Evolutionary conservation across 164 flowering plant genomes (phyloP).

Genomic region (Aristolochia fimbriata): DNA sequence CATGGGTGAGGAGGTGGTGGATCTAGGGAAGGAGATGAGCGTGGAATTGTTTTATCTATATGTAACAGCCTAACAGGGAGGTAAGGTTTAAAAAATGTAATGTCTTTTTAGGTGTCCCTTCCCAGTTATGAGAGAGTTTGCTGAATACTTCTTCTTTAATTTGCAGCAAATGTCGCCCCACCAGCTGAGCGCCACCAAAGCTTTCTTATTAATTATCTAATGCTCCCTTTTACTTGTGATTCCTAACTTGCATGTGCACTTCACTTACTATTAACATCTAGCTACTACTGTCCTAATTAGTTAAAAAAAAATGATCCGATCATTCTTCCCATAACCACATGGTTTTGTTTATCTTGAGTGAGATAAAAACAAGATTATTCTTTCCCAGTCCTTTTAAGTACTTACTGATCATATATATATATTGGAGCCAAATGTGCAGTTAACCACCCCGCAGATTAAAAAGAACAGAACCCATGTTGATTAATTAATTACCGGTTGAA

Average conservation of each 20-base stretch:
- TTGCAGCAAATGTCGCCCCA: constrained; percentile 30
- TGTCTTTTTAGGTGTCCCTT: neutral
- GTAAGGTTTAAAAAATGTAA: neutral
- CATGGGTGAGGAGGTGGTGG: no score
- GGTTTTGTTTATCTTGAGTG: constrained; percentile 8
- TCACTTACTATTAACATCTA: constrained; percentile 12
- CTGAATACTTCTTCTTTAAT: constrained; percentile 5
- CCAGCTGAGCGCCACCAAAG: constrained; percentile 27
- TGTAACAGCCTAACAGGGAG: no score
- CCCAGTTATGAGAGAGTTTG: neutral
- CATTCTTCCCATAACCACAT: constrained; percentile 10
- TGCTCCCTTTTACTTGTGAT: constrained; percentile 1
- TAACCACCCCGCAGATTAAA: neutral
- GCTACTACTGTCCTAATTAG: no score
- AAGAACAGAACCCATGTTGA: no score
- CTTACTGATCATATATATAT: neutral
- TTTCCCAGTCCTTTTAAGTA: neutral
- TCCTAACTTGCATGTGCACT: constrained; percentile 30
- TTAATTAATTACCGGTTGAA: neutral
- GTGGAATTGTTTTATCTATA: no score
- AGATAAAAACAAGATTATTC: neutral
- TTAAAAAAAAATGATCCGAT: constrained; percentile 7
- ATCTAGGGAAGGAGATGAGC: no score
- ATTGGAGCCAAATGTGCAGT: neutral
- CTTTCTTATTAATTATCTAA: constrained; percentile 4